Evolutionary conservation across 306 rosid species (phyloP).

Genomic region (Oemleria cerasiformis): DNA sequence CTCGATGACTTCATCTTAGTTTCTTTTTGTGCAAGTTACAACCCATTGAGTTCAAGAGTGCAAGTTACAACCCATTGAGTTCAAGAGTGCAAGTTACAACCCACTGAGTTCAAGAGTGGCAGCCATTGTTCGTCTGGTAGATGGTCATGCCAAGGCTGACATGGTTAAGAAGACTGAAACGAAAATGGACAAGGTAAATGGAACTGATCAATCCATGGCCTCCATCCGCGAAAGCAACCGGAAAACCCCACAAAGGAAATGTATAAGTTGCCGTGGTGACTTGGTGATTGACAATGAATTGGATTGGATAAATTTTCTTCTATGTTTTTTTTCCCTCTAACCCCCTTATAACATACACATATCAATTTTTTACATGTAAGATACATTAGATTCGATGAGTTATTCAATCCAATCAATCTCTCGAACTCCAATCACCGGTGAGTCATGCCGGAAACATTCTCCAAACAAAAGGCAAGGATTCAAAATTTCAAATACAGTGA

Average conservation of each 20-base stretch:
- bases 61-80: background rate
- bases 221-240: background rate
- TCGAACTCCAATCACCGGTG: too few species aligned
- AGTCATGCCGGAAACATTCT: background rate
- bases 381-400: too few species aligned
- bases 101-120: background rate
- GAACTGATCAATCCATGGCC: background rate
- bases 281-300: background rate
- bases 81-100: too few species aligned
- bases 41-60: background rate
- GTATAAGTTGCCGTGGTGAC: background rate
- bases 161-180: too few species aligned
- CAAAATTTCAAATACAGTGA: background rate
- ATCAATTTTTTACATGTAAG: too few species aligned
- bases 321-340: background rate
- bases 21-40: background rate
- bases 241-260: background rate
- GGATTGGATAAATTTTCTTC: background rate
- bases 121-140: background rate
- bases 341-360: too few species aligned
- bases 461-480: background rate
- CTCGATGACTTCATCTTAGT: background rate
- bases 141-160: background rate
- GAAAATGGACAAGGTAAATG: background rate
- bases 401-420: too few species aligned